These are phyloP conservation scores for Lipomyces anomalus DNA, from an alignment of 805 yeast species.

Conservation along the genomic window DNA sequence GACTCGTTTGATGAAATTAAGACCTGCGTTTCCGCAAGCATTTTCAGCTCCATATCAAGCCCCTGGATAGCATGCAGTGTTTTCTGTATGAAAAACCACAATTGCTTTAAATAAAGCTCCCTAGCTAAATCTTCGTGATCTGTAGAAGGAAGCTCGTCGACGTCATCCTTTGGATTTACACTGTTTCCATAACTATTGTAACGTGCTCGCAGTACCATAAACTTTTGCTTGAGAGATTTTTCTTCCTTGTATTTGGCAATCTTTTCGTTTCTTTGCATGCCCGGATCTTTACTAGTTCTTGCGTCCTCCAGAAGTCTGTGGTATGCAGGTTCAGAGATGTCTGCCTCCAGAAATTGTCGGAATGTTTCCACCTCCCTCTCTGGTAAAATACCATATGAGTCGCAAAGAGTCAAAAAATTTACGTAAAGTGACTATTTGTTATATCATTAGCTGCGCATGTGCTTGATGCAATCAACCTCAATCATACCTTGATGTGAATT, in stretches of 20 bases:
- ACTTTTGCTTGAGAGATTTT: conserved; percentile 44
- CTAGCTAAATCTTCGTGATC: conserved; percentile 62
- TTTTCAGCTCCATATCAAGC: conserved; percentile 57
- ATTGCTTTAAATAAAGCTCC: conserved; percentile 49
- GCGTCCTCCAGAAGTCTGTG: conserved; percentile 2
- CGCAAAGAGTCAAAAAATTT: conserved; percentile 12
- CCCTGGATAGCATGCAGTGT: conserved; percentile 55
- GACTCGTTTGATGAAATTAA: too few species aligned
- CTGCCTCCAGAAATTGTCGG: conserved; percentile 8
- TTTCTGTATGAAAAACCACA: conserved; percentile 47
- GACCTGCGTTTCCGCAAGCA: conserved; percentile 46
- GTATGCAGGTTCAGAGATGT: conserved; percentile 10
- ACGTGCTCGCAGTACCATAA: conserved; percentile 35
- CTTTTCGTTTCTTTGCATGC: conserved; percentile 58
- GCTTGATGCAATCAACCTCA: too few species aligned
- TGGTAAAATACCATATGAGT: conserved; percentile 13
- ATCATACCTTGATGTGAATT: conserved; percentile 1
- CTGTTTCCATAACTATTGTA: neutral
- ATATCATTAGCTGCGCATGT: neutral
- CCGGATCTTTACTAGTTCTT: conserved; percentile 31
- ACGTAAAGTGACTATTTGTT: conserved; percentile 14
- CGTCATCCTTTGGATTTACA: conserved; percentile 1
- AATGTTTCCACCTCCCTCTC: conserved; percentile 3
- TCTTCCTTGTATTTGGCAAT: conserved; percentile 62
- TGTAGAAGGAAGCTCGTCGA: conserved; percentile 31